A percentile compares a stretch with the other conserved stretches of the same genome.
These are phyloP conservation scores for Tylopilus balloui DNA, from an alignment of 768 basidiomycete genomes.

Conservation along the genomic window DNA sequence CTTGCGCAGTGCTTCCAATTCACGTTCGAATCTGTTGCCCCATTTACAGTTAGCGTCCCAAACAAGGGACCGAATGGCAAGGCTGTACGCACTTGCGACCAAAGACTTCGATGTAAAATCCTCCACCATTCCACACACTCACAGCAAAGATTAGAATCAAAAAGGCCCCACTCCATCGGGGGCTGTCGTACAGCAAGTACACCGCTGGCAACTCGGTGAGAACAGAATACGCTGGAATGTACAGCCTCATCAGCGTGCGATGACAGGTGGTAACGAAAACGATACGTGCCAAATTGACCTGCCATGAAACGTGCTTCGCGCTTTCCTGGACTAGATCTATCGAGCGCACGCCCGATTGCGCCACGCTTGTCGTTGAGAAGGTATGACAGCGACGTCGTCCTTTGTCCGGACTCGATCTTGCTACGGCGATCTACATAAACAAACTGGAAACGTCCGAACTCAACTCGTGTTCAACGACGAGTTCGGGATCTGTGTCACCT, in stretches of 20 bases:
- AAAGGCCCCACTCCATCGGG: conserved; percentile 74
- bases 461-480: background rate
- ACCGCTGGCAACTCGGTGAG: conserved; percentile 85
- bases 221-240: conserved; percentile 65
- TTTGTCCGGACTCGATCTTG: conserved; percentile 88
- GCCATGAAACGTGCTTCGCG: conserved; percentile 75
- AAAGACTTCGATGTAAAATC: conserved; percentile 95
- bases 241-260: conserved; percentile 5
- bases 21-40: conserved; percentile 75
- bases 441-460: conserved; percentile 44
- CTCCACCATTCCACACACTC: conserved; percentile 94
- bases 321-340: conserved; percentile 53
- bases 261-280: background rate
- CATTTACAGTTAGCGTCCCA: conserved; percentile 6
- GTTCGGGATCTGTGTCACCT: conserved; percentile 41
- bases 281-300: conserved; percentile 69
- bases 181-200: conserved; percentile 75
- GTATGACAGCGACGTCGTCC: conserved; percentile 86
- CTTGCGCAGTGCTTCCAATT: conserved; percentile 84
- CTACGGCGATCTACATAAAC: conserved; percentile 81
- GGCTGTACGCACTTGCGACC: conserved; percentile 77
- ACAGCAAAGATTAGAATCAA: conserved; percentile 77
- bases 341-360: conserved; percentile 68
- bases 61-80: background rate
- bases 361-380: conserved; percentile 87